Conservation (phyloP, 2,329 filamentous ascomycete genomes). For the Colletotrichum shisoi region DNA sequence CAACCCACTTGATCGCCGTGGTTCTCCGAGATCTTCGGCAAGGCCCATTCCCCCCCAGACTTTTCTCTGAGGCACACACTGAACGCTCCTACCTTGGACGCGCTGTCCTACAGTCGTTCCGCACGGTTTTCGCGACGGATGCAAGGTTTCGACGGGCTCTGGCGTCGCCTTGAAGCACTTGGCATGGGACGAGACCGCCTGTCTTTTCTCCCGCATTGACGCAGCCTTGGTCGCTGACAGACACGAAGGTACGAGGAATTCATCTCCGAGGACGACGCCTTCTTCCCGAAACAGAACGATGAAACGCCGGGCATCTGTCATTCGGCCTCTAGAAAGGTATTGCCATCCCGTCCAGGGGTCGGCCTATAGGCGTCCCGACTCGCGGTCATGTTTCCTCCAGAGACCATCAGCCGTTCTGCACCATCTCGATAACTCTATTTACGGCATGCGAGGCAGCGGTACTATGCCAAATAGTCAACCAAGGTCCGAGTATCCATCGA, state of each 20-base stretch:
- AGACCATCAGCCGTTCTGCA: constrained; percentile 1
- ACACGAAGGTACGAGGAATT: constrained; percentile 15
- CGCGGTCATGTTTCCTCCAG: constrained; percentile 1
- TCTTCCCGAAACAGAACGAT: constrained; percentile 23
- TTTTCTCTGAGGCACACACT: neutral
- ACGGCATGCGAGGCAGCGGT: constrained; percentile 2
- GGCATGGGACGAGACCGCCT: constrained; percentile 7
- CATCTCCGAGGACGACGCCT: constrained; percentile 32
- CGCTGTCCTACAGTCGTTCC: constrained; percentile 4
- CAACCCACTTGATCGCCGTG: constrained; percentile 33
- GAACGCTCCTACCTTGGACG: constrained; percentile 8
- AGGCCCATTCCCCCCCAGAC: constrained; percentile 26
- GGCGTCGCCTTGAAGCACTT: neutral
- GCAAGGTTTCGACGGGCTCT: constrained; percentile 11
- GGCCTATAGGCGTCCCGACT: neutral
- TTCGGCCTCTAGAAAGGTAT: constrained; percentile 9
- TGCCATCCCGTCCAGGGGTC: neutral
- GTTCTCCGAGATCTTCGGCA: constrained; percentile 34
- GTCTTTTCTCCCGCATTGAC: constrained; percentile 21
- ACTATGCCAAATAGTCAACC: neutral
- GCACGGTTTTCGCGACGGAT: constrained; percentile 17
- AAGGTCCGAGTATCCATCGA: constrained; percentile 1
- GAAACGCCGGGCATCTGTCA: constrained; percentile 29
- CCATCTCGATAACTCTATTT: constrained; percentile 12
- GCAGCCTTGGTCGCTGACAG: constrained; percentile 11